Evolutionary conservation across 495 filamentous ascomycete genomes (phyloP).

Genomic region (Hypoxylon subgilvum): DNA sequence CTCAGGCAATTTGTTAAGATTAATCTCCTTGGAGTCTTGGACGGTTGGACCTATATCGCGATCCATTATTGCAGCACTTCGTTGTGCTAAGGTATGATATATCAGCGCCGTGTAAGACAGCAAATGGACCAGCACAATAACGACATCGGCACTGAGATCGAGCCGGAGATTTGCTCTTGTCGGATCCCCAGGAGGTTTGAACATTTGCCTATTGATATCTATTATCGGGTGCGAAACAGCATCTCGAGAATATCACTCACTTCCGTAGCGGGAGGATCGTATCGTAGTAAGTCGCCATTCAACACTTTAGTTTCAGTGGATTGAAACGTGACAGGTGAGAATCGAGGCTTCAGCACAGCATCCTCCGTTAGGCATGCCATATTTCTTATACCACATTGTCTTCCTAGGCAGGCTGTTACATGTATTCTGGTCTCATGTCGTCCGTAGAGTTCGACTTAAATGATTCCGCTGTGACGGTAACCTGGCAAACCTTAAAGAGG

Average conservation of each 20-base stretch:
- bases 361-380: neutral
- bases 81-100: too few relatives aligned
- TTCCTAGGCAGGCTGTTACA: too few relatives aligned
- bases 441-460: neutral
- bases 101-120: too few relatives aligned
- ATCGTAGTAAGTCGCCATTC: conserved; percentile 29
- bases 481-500: neutral
- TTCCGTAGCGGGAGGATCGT: conserved; percentile 10
- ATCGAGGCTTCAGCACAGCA: conserved; percentile 1
- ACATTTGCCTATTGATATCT: too few relatives aligned
- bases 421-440: too few relatives aligned
- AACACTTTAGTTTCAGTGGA: conserved; percentile 25
- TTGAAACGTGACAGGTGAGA: conserved; percentile 15
- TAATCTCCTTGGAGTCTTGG: conserved; percentile 14
- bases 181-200: too few relatives aligned
- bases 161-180: too few relatives aligned
- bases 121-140: too few relatives aligned
- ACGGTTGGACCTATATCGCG: too few relatives aligned
- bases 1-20: conserved; percentile 31
- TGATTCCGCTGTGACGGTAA: conserved; percentile 2
- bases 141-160: too few relatives aligned
- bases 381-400: neutral
- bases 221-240: neutral
- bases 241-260: neutral
- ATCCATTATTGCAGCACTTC: too few relatives aligned